These are phyloP conservation scores for Phytophthora quininea DNA, from an alignment of 352 stramenopile genomes.

Conservation along the genomic window DNA sequence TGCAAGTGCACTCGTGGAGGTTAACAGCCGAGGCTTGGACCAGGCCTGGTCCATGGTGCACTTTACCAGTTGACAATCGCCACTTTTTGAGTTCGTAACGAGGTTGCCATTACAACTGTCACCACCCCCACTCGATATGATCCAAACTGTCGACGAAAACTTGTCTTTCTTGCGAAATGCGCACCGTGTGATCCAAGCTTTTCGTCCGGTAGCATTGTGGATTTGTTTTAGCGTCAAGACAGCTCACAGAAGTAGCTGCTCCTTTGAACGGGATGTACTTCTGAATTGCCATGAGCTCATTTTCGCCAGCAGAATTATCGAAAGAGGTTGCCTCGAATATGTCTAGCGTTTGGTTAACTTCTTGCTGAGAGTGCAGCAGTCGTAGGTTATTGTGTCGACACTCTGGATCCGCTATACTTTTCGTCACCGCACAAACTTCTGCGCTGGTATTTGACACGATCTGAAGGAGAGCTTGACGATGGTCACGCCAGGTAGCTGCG, in stretches of 20 bases:
- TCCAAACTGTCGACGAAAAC: conserved; percentile 53
- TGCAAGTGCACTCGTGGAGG: conserved; percentile 33
- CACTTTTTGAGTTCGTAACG: conserved; percentile 29
- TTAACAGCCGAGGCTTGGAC: conserved; percentile 50
- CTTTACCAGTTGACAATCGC: conserved; percentile 63
- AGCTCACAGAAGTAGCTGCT: conserved; percentile 6
- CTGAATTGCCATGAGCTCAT: conserved; percentile 42
- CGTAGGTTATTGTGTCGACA: conserved; percentile 22
- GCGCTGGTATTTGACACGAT: conserved; percentile 24
- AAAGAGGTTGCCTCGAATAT: conserved; percentile 16
- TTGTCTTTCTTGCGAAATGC: conserved; percentile 63
- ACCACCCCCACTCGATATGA: conserved; percentile 46
- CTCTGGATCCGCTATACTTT: conserved; percentile 21
- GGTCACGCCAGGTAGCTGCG: conserved; percentile 18
- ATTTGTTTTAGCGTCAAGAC: not conserved
- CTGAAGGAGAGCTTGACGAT: conserved; percentile 18
- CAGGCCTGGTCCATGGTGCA: conserved; percentile 60
- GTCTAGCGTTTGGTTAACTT: conserved; percentile 25
- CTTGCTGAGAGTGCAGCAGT: conserved; percentile 21
- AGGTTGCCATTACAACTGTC: conserved; percentile 7
- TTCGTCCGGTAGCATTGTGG: conserved; percentile 17
- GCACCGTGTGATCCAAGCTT: conserved; percentile 62
- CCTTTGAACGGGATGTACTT: conserved; percentile 56
- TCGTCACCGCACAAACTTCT: conserved; percentile 32
- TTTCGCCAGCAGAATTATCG: not conserved